phyloP scores from a whole-genome alignment of 805 yeast genomes.

The Wickerhamiella qilinensis region DNA sequence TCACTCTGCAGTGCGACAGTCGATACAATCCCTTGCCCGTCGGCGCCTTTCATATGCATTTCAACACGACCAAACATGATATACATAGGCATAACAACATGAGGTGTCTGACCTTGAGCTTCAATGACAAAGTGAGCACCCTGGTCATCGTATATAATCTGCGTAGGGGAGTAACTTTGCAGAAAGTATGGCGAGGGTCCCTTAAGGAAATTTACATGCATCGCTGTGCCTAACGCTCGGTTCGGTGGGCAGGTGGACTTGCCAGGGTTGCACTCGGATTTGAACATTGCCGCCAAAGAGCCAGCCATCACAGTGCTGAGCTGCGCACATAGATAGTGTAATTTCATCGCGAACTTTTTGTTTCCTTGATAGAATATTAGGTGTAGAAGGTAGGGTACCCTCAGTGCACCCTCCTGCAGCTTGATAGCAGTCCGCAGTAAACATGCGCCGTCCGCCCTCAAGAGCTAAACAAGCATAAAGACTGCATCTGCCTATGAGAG shows the following conservation, averaged over 20 bases:
- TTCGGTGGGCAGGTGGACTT: neutral
- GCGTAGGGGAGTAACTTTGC: neutral
- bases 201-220: conserved; percentile 34
- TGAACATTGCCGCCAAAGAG: too few species aligned
- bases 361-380: too few species aligned
- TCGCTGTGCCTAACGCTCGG: conserved; percentile 44
- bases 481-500: too few species aligned
- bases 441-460: too few species aligned
- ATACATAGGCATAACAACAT: conserved; percentile 31
- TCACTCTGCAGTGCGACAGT: conserved; percentile 70
- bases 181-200: conserved; percentile 17
- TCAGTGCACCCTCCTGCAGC: too few species aligned
- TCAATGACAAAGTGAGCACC: neutral
- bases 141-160: neutral
- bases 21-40: conserved; percentile 66
- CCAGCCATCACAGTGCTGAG: too few species aligned
- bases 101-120: neutral
- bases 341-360: too few species aligned
- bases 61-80: conserved; percentile 82
- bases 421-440: too few species aligned
- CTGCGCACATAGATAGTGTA: too few species aligned
- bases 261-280: neutral
- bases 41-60: conserved; percentile 52
- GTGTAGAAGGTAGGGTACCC: too few species aligned
- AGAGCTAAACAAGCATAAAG: too few species aligned